Evolutionary conservation across 116 monocot species (phyloP).

Genomic region (Iris pallida): DNA sequence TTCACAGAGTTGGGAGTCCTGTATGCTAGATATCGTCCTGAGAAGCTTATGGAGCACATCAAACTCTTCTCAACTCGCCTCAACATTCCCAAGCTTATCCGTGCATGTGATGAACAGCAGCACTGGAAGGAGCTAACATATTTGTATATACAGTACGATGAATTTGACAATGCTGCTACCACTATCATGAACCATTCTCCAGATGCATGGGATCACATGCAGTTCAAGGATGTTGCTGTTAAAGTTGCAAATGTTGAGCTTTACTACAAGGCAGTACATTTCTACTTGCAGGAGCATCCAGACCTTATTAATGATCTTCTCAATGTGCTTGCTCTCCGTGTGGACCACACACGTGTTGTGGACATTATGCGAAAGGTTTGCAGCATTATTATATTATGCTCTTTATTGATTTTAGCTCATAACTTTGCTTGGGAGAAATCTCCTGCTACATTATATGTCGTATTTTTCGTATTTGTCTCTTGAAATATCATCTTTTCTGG

Average conservation of each 20-base stretch:
- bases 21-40: slow-evolving; percentile 84
- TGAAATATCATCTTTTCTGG: neutral
- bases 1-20: slow-evolving; percentile 94
- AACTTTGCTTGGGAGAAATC: neutral
- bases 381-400: neutral
- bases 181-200: slow-evolving; percentile 99
- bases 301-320: slow-evolving; percentile 94
- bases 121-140: slow-evolving; percentile 97
- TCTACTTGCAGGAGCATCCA: slow-evolving; percentile 87
- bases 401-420: no score
- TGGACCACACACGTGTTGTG: slow-evolving; percentile 94
- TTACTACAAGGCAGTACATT: slow-evolving; percentile 99
- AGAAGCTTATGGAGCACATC: slow-evolving; percentile 96
- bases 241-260: slow-evolving; percentile 99
- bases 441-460: neutral
- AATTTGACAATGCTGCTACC: slow-evolving; percentile 94
- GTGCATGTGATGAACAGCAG: slow-evolving; percentile 90
- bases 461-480: neutral
- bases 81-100: slow-evolving; percentile 90
- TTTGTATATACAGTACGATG: slow-evolving; percentile 91
- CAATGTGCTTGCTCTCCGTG: slow-evolving; percentile 89
- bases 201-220: slow-evolving; percentile 98
- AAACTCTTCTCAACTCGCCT: slow-evolving; percentile 88
- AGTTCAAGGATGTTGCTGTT: slow-evolving; percentile 89
- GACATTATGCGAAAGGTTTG: slow-evolving; percentile 96